phyloP scores from a whole-genome alignment of 352 stramenopile genomes.

The Phytophthora hibernalis region DNA sequence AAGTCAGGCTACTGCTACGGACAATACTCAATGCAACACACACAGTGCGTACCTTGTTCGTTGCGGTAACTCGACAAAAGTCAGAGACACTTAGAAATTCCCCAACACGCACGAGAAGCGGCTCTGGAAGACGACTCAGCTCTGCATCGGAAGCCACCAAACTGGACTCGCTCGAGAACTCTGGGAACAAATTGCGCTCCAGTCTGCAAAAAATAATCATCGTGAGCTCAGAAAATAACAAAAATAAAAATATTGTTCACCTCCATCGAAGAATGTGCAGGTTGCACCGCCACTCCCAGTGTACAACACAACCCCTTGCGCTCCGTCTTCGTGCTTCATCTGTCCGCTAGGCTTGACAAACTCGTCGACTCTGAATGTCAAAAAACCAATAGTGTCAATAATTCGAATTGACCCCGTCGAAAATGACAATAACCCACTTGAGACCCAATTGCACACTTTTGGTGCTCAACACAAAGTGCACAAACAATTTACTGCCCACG shows the following conservation, averaged over 20 bases:
- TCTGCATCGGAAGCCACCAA: conserved; percentile 42
- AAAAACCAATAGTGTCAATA: conserved; percentile 16
- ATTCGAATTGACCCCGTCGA: background rate
- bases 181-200: conserved; percentile 51
- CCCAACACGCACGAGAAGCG: conserved; percentile 35
- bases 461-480: conserved; percentile 50
- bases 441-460: conserved; percentile 43
- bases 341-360: conserved; percentile 41
- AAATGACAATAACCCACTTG: conserved; percentile 28
- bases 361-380: conserved; percentile 40
- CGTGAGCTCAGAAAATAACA: background rate
- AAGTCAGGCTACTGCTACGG: conserved; percentile 1
- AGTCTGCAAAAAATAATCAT: conserved; percentile 30
- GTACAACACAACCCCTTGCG: conserved; percentile 12
- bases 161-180: conserved; percentile 26
- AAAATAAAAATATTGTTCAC: conserved; percentile 10
- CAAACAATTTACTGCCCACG: conserved; percentile 48
- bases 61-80: conserved; percentile 41
- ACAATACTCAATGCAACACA: background rate
- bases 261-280: conserved; percentile 54
- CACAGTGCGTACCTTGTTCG: conserved; percentile 43
- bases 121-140: conserved; percentile 46
- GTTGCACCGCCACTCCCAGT: conserved; percentile 45
- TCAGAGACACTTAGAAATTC: conserved; percentile 43
- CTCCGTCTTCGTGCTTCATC: background rate